These are phyloP conservation scores for Kluyveromyces starmeri DNA, from an alignment of 805 yeast genomes.

Conservation along the genomic window DNA sequence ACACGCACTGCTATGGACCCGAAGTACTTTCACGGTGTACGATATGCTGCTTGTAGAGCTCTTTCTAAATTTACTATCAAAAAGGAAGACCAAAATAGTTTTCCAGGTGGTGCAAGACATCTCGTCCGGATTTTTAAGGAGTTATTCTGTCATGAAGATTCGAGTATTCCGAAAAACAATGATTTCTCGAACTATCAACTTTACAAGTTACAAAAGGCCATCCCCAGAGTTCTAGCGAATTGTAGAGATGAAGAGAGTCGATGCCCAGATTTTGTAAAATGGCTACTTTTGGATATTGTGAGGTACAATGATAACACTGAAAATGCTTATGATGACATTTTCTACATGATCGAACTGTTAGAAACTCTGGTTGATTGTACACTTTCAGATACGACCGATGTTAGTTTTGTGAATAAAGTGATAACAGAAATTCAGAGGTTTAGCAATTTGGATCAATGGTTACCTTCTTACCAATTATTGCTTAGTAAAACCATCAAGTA, in stretches of 20 bases:
- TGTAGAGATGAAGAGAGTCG: conserved; percentile 57
- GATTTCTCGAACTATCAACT: conserved; percentile 65
- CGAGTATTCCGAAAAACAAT: conserved; percentile 67
- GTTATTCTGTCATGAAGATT: conserved; percentile 63
- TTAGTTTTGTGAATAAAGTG: conserved; percentile 37
- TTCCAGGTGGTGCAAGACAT: conserved; percentile 53
- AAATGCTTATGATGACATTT: conserved; percentile 67
- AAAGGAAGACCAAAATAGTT: conserved; percentile 13
- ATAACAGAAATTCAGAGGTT: conserved; percentile 64
- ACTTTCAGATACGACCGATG: conserved; percentile 27
- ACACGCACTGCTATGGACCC: conserved; percentile 74
- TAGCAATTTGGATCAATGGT: conserved; percentile 76
- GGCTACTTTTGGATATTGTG: conserved; percentile 59
- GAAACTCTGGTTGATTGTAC: conserved; percentile 40
- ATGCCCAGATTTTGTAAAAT: conserved; percentile 49
- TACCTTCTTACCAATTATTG: conserved; percentile 52
- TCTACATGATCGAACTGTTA: conserved; percentile 53
- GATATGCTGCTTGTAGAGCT: conserved; percentile 80
- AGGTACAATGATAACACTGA: conserved; percentile 80
- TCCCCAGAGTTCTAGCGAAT: conserved; percentile 51
- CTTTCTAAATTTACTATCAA: conserved; percentile 56
- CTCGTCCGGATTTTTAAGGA: conserved; percentile 59
- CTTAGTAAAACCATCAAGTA: conserved; percentile 42
- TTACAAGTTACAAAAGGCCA: conserved; percentile 61
- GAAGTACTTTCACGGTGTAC: conserved; percentile 80